Evolutionary conservation across 1,139 yeast species (phyloP).

Genomic region (Saccharomyces hybrid): DNA sequence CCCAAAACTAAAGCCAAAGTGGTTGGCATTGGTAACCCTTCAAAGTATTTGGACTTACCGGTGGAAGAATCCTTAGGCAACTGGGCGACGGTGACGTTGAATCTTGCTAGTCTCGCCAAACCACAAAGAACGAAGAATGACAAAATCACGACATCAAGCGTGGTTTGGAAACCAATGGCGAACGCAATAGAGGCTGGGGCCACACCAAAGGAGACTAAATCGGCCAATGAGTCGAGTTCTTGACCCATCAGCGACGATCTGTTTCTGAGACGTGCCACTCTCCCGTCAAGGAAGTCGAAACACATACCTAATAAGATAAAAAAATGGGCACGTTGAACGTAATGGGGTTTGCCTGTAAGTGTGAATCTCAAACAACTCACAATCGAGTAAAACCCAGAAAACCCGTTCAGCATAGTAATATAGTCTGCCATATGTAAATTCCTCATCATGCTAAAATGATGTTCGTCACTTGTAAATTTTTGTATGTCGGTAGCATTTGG

Average conservation of each 20-base stretch:
- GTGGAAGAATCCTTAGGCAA: constrained; percentile 71
- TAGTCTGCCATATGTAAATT: constrained; percentile 91
- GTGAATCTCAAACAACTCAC: constrained; percentile 78
- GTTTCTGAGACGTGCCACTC: constrained; percentile 90
- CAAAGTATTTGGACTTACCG: constrained; percentile 79
- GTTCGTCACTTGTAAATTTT: constrained; percentile 67
- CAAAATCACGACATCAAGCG: constrained; percentile 67
- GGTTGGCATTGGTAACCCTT: constrained; percentile 93
- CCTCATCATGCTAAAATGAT: constrained; percentile 70
- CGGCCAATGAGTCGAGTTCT: constrained; percentile 93
- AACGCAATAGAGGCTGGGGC: constrained; percentile 92
- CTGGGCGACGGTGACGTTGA: constrained; percentile 86
- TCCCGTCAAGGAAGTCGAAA: constrained; percentile 93
- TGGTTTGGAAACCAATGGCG: constrained; percentile 79
- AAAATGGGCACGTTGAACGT: constrained; percentile 82
- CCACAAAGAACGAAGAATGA: constrained; percentile 90
- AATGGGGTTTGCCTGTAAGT: constrained; percentile 55
- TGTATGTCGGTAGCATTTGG: constrained; percentile 71
- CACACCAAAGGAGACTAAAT: constrained; percentile 84
- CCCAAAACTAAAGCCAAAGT: constrained; percentile 64
- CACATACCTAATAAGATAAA: constrained; percentile 83
- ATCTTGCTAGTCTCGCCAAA: constrained; percentile 85
- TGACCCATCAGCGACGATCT: constrained; percentile 94
- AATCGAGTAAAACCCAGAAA: constrained; percentile 83
- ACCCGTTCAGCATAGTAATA: constrained; percentile 86